Evolutionary conservation across 2,329 filamentous ascomycete genomes (phyloP).

Genomic region (Chaetomiaceae sp.): DNA sequence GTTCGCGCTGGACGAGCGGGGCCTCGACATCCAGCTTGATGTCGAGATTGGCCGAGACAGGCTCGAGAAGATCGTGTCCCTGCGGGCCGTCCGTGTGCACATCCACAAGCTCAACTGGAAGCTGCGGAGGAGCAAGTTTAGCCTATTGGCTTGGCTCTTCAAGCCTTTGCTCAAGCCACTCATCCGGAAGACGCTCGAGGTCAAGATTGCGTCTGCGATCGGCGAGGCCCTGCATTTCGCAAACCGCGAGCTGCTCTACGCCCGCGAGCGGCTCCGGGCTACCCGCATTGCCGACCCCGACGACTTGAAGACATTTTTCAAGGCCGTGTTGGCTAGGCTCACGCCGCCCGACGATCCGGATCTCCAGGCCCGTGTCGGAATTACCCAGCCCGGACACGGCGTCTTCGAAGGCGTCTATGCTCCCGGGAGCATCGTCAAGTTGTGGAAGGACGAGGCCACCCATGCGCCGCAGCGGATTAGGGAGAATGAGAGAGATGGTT

Average conservation of each 20-base stretch:
- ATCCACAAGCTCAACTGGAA: slow-evolving; percentile 84
- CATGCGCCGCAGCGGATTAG: slow-evolving; percentile 67
- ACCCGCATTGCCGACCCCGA: slow-evolving; percentile 75
- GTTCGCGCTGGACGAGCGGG: slow-evolving; percentile 78
- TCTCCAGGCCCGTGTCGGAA: slow-evolving; percentile 65
- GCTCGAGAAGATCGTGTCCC: slow-evolving; percentile 72
- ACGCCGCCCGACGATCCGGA: slow-evolving; percentile 69
- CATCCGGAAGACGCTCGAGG: slow-evolving; percentile 71
- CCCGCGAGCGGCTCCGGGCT: slow-evolving; percentile 77
- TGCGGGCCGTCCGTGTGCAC: slow-evolving; percentile 68
- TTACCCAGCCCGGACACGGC: slow-evolving; percentile 48
- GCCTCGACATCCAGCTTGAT: slow-evolving; percentile 80
- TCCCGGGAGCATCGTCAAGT: slow-evolving; percentile 78
- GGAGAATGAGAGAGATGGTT: slow-evolving; percentile 64
- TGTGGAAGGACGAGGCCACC: slow-evolving; percentile 79
- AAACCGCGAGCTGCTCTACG: slow-evolving; percentile 82
- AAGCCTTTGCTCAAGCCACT: slow-evolving; percentile 80
- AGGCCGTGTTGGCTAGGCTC: slow-evolving; percentile 71
- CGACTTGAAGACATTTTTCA: slow-evolving; percentile 75
- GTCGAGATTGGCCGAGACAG: slow-evolving; percentile 73
- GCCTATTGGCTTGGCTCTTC: slow-evolving; percentile 72
- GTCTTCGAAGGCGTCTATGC: slow-evolving; percentile 82
- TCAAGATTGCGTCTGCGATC: slow-evolving; percentile 67
- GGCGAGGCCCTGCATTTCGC: slow-evolving; percentile 62
- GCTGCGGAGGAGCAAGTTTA: slow-evolving; percentile 67